Conservation (phyloP, 495 filamentous ascomycete genomes). For the Trichoderma asperelloides region DNA sequence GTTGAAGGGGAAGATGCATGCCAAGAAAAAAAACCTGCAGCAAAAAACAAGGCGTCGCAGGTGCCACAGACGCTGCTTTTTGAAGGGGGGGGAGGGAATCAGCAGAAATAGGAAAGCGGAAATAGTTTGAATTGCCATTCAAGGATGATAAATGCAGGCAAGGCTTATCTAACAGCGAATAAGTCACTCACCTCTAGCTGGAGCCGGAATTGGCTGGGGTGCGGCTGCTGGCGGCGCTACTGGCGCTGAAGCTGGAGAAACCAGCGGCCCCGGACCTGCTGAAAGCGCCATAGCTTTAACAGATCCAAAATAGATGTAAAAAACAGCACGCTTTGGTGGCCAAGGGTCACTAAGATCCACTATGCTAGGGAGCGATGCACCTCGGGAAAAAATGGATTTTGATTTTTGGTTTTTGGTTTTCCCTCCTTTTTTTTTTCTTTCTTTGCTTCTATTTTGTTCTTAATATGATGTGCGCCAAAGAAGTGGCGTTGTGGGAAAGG, state of each 20-base stretch:
- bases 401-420: too few species aligned
- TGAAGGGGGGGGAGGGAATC: neutral
- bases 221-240: neutral
- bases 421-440: too few species aligned
- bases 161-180: neutral
- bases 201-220: neutral
- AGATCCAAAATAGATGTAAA: too few species aligned
- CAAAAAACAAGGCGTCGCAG: neutral
- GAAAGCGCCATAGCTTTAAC: conserved; percentile 3
- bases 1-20: neutral
- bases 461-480: too few species aligned
- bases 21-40: conserved; percentile 7
- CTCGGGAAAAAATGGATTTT: neutral
- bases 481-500: too few species aligned
- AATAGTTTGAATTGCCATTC: neutral
- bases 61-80: neutral
- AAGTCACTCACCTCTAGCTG: conserved; percentile 1
- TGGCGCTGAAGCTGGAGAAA: neutral
- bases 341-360: neutral
- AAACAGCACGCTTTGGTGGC: neutral
- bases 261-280: conserved; percentile 3
- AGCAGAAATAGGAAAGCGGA: neutral
- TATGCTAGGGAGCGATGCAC: neutral
- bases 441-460: too few species aligned
- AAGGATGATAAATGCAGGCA: neutral